Evolutionary conservation across 495 filamentous ascomycete genomes (phyloP), one percentile per base, ranked within the genome.

Genomic region (Cercophora samala): DNA sequence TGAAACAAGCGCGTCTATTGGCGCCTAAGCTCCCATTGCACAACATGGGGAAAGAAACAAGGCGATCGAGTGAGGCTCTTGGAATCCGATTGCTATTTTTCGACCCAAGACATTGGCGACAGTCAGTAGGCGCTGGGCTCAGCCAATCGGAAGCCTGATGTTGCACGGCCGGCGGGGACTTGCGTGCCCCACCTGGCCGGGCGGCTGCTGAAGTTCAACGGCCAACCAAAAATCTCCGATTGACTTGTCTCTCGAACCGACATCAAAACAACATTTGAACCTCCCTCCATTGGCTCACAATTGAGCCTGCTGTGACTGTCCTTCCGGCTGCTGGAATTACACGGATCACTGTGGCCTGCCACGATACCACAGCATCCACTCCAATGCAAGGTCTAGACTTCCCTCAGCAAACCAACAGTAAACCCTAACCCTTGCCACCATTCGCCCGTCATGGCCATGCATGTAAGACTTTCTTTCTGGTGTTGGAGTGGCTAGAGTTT

Each of bases 1-100:
- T 56, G 53, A 56, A 56, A 56, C 53, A 56, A 56, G 53, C 53
- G 53, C n/a, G 53, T 56, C 53, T 23, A 56, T 56, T 56, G 22
- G 53, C 53, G 53, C 53, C 53, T 56, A 19, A 23, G n/a, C n/a
- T 23, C 53, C n/a, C 5, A 56, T 56, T 56, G 53, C 53, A 56
- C 53, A 56, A 56, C 53, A 56, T 56, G 53, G 53, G n/a, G 11
- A 56, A 56, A 19, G 22, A 56, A 21, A 19, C n/a, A 19, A 23
- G 22, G n/a, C 22, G 53, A 56, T 56, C n/a, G 53, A 56, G 53
- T 21, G 53, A 56, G 22, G 53, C 53, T 56, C n/a, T 23, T 56
- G 53, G n/a, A 19, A 21, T 21, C 11, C 53, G n/a, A 23, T 23
- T 56, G 53, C 53, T 56, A 56, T 56, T 56, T 56, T 56, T 56